These are phyloP conservation scores for Oropetium thomaeum DNA, from an alignment of 176 grass and related monocot species.

Conservation along the genomic window DNA sequence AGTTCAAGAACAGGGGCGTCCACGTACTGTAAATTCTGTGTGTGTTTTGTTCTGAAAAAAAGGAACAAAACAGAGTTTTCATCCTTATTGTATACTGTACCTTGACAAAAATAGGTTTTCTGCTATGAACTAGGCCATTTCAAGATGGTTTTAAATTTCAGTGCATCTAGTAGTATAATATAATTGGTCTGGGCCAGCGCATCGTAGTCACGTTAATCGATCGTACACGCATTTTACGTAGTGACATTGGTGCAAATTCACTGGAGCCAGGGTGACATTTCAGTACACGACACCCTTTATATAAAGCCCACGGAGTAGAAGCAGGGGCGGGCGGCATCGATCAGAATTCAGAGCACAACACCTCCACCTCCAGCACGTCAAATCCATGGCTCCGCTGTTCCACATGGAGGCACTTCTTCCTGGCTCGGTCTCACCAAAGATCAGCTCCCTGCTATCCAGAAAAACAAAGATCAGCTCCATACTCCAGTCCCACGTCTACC, in stretches of 20 bases:
- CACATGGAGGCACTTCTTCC: slow-evolving; percentile 45
- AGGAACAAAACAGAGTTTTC: neutral
- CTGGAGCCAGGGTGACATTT: neutral
- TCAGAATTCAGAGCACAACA: neutral
- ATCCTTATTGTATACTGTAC: neutral
- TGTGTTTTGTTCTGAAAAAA: no score
- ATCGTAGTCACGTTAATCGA: no score
- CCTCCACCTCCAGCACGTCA: neutral
- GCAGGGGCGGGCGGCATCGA: neutral
- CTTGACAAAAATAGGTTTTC: no score
- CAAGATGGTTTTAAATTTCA: no score
- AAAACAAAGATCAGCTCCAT: slow-evolving; percentile 45
- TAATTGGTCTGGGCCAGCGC: no score
- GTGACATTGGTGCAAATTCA: neutral
- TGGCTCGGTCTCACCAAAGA: slow-evolving; percentile 45
- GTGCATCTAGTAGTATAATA: no score
- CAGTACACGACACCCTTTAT: neutral
- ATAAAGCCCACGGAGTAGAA: slow-evolving; percentile 7
- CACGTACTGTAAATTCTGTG: no score
- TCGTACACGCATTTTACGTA: no score
- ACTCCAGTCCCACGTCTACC: slow-evolving; percentile 55
- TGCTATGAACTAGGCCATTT: no score
- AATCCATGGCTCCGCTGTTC: slow-evolving; percentile 18
- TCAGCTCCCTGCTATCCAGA: slow-evolving; percentile 47
- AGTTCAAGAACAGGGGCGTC: no score